Evolutionary conservation across 305 asterid species (phyloP), one percentile per base, ranked within the genome.

Genomic region (Fraxinus sp.): DNA sequence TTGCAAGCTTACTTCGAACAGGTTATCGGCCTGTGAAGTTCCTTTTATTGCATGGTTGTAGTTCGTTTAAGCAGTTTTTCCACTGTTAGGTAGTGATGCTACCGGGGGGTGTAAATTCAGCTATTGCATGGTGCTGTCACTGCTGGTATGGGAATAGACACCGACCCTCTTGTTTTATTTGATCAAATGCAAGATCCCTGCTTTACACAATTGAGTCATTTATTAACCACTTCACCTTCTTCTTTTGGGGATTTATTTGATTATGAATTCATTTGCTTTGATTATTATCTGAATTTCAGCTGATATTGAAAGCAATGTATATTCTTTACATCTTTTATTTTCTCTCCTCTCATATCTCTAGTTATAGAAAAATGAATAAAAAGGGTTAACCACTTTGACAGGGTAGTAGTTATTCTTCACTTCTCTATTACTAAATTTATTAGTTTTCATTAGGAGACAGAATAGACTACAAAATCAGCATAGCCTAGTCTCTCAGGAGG

Each of bases 261-360:
- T 28, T 28, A 68, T 68, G 37, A 68, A 68, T 68, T 28, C 75
- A 68, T 28, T 68, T 68, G 18, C 37, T 71, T 71, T 71, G 43
- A 30, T 5, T 28, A 30, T 70, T 70, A 70, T 30, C 14, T 70
- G 41, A 71, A 71, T 71, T 11, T 71, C 76, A 13, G 76, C 43
- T 71, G 9, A 71, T 30, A 28, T 32, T 13, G 26, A 14, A 14
- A 71, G 76, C 76, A 71, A 32, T 32, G 35, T 32, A 71, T 71
- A 33, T n/a, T 39, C 81, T 68, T 36, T 59, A 57, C 70, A 39
- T 41, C 41, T 75, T 46, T 46, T 32, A 36, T 82, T 62, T 74
- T 81, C 70, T 75, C 5, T 81, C 28, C 49, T 26, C 75, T 72
- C 64, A 16, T 81, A 24, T 1, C 75, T 79, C 80, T 20, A 71